Evolutionary conservation across 2,329 filamentous ascomycete genomes (phyloP).

Genomic region (Neofusicoccum parvum): DNA sequence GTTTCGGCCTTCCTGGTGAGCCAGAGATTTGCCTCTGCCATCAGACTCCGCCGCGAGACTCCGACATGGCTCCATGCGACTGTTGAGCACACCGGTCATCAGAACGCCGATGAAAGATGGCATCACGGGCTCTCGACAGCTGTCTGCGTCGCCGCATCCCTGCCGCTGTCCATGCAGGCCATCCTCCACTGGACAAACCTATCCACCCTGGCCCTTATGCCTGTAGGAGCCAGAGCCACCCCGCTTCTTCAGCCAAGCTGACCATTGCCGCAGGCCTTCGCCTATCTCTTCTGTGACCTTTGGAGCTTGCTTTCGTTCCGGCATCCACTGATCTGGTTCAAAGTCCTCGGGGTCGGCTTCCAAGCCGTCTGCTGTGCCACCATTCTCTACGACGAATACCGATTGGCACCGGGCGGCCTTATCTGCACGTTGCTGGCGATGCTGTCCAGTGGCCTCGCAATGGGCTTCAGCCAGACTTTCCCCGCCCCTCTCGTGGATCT

Average conservation of each 20-base stretch:
- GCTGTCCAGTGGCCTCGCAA: not conserved
- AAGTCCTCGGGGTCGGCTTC: slow-evolving; percentile 30
- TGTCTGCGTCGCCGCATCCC: slow-evolving; percentile 27
- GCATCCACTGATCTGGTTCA: slow-evolving; percentile 30
- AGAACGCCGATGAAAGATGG: not conserved
- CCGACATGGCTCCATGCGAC: slow-evolving; percentile 2
- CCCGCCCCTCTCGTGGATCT: not conserved
- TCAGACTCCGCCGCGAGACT: not conserved
- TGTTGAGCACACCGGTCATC: not conserved
- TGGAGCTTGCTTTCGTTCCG: slow-evolving; percentile 26
- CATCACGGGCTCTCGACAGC: not conserved
- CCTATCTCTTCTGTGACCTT: slow-evolving; percentile 23
- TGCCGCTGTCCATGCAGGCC: slow-evolving; percentile 32
- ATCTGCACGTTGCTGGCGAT: slow-evolving; percentile 4
- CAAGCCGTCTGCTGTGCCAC: not conserved
- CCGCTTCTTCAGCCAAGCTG: slow-evolving; percentile 4
- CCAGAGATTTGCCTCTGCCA: not conserved
- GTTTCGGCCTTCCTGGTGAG: slow-evolving; percentile 15
- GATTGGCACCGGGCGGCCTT: not conserved
- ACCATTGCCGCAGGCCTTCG: slow-evolving; percentile 27
- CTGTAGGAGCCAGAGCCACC: slow-evolving; percentile 27
- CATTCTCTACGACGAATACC: slow-evolving; percentile 17
- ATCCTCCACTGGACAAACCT: slow-evolving; percentile 36
- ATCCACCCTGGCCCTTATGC: slow-evolving; percentile 33
- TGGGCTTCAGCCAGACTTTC: not conserved